Evolutionary conservation across 2,329 filamentous ascomycete species (phyloP), one percentile per base, ranked within the genome.

Genomic region (Diaporthe longicolla): DNA sequence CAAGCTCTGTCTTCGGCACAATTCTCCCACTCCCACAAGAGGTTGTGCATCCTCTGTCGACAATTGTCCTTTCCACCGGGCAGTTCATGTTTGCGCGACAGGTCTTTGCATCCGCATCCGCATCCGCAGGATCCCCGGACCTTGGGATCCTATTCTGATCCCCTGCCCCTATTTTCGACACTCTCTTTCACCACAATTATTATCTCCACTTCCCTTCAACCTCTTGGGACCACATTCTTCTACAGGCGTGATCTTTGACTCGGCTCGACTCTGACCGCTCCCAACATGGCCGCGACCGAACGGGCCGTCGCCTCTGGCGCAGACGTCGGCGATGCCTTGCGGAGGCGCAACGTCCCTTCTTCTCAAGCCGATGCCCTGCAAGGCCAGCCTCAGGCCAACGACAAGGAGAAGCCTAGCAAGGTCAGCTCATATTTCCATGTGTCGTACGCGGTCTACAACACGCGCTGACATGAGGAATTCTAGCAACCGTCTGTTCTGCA

Each of bases 371-470:
- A 58, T 58, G 45, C 66, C 66, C 63, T 50, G 19, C 66, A 66
- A 37, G 52, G 24, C 50, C 72, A 81, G 74, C 77, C 82, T 63
- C 86, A 91, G 79, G 79, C 86, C 35, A 89, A 91, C 77, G 89
- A 92, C 78, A 89, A 89, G 82, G 92, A 91, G 85, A 89, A 89
- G 26, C 82, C 80, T 74, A 88, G 89, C 82, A 89, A 91, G 88
- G 90, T 91, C 77, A 26, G 71, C 19, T 15, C 10, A 19, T 26
- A 4, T 21, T 24, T 4, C 35, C 52, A 32, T 10, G 15, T 48
- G 71, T 45, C 45, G 21, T 32, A 37, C 37, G 29, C 4, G 9
- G n/a, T 40, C 4, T 29, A 26, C 8, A 19, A 17, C 37, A 68
- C 11, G 59, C 29, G 35, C 80, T 81, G 69, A 84, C 75, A 45